Base-by-base conservation (phyloP, 169 alveolate genomes). In the Eimeria tenella region DNA sequence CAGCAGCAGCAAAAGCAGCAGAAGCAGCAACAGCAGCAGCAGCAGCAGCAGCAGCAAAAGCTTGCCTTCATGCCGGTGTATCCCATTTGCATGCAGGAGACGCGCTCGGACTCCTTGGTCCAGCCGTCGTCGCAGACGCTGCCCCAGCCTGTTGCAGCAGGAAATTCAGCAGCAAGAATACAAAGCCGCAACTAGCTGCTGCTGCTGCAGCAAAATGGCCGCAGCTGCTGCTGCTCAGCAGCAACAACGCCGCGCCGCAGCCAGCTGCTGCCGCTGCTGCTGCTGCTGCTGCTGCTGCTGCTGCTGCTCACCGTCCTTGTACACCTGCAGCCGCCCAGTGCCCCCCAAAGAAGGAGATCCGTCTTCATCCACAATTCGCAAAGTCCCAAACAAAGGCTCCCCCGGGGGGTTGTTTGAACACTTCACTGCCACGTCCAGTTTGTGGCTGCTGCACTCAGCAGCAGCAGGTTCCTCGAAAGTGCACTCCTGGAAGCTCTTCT, bases 41-140 rank as follows among this genome's bases (percentile, higher is more conserved):
- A 31, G 42, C 42, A 31, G 42, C 42, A 31, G 42, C 42, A 31
- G 42, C 42, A 31, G 42, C 42, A 31, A 31, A 31, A 31, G 56
- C 83, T 17, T 7, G 8, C 96, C 94, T 56, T 60, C 65, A 84
- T 15, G 55, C 93, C 68, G 19, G 95, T 79, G 93, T 96, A 97
- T 55, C 98, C 98, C 96, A 97, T 94, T 88, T 97, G 97, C 77
- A 77, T 93, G 95, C 98, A 97, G 52, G 98, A 98, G 49, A 97
- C 97, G 58, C 93, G 94, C 75, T 96, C 98, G 17, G 97, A 96
- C 55, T 94, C 96, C 70, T 94, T 96, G 77, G 94, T 94, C 98
- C 98, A 97, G 17, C 95, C 96, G 63, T 97, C 98, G 73, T 96
- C 96, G 94, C 98, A 97, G 10, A 97, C 96, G 63, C 98, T 96